Evolutionary conservation across 2,329 filamentous ascomycete species (phyloP), one percentile per base, ranked within the genome.

Genomic region (Ascochyta rabiei): DNA sequence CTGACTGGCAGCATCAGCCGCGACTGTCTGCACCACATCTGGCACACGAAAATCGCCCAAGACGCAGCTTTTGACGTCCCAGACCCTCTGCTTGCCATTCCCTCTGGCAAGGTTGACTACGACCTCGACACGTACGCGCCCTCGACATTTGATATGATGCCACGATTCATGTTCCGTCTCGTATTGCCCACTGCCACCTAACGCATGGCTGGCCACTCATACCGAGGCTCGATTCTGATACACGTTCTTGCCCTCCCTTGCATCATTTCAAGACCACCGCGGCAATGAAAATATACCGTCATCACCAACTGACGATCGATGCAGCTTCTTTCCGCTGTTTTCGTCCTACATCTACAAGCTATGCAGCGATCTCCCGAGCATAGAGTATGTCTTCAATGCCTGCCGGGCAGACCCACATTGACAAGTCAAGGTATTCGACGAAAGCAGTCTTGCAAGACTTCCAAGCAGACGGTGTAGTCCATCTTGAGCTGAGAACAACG

Each of bases 401-500:
- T 19, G 21, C 24, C 4, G 28, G 9, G 5, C 7, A 2, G 9
- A 31, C 9, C 16, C 10, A 23, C n/a, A 37, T 59, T 67, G 58
- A 67, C 41, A 15, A 34, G 19, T 19, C 12, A 42, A 77, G 76
- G 35, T 81, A 84, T 63, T 85, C 89, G 23, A 91, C 89, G 1
- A 78, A 75, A 37, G 81, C 84, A 5, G 89, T 93, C 8, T 48
- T 76, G 48, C 59, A 65, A 30, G 71, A 39, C 64, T 96, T 95
- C 67, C 79, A 83, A 45, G 71, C 74, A 23, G 90, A 95, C 67
- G 89, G 89, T 31, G 87, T 93, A 15, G 81, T 84, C 51, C 93
- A 95, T 69, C 81, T 93, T 12, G 91, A 96, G 71, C 82, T 95
- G 21, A 86, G 91, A 38, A 93, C 90, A 0, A 95, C 90, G 1